Evolutionary conservation across 495 filamentous ascomycete species (phyloP), one percentile per base, ranked within the genome.

Genomic region (Mytilinidion resinicola): DNA sequence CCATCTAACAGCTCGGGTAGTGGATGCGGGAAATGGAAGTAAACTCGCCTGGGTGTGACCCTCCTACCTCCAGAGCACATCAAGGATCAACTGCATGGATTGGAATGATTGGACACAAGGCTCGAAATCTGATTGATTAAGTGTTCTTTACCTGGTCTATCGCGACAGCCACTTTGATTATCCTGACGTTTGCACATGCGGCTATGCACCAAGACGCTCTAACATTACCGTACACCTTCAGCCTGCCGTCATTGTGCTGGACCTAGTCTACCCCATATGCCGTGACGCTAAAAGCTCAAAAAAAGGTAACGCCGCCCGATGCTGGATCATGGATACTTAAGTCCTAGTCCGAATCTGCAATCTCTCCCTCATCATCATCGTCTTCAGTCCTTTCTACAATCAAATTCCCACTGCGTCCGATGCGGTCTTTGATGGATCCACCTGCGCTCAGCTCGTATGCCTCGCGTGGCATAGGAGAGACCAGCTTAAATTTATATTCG

Each of bases 381-480:
- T 82, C 79, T 6, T 82, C 79, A 41, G 81, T 81, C 5, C 74
- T 73, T 66, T 97, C 93, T 2, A 96, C 91, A 19, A 97, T 84
- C 25, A 98, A 73, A 72, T 91, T 98, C 0, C 86, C 91, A 54
- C 87, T 92, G 53, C 85, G 79, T 35, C 91, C 91, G 59, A 97
- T 82, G 61, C 82, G 81, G 38, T 87, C 82, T 12, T 74, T 77
- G 51, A 96, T 80, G 10, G 80, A 85, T 0, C 81, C 82, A 0
- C 78, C 80, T 9, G 76, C 76, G 36, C 83, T 78, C 15, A 90
- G 75, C 38, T 85, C 83, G 67, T 88, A 89, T 7, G 89, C 87
- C 49, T 81, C 81, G 25, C 93, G 76, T 15, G 93, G 93, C 77
- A 98, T 81, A 0, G 89, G 84, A 35, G 84, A 85, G 15, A 91